These are phyloP conservation scores for Trichosporon inkin DNA, from an alignment of 1,284 basidiomycete species.

Conservation along the genomic window DNA sequence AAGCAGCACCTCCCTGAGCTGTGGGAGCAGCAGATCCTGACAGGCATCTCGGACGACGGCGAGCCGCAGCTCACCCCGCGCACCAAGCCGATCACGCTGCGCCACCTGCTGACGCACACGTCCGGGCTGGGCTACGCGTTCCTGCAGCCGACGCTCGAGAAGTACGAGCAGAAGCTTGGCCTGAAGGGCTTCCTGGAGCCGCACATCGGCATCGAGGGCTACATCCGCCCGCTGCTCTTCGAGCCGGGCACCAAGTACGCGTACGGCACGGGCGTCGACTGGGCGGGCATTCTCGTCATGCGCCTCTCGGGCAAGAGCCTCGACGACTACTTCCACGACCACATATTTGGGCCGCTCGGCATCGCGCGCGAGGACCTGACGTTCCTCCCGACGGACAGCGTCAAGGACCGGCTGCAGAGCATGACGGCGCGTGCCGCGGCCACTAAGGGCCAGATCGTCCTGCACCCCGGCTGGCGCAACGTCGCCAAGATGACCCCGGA, in stretches of 20 bases:
- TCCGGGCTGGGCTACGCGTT: conserved; percentile 22
- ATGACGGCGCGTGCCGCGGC: conserved; percentile 19
- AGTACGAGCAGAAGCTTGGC: conserved; percentile 7
- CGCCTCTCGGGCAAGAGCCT: conserved; percentile 36
- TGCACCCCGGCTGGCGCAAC: conserved; percentile 29
- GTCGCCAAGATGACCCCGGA: conserved; percentile 21
- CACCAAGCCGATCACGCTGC: conserved; percentile 34
- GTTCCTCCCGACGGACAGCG: conserved; percentile 33
- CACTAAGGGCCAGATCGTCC: conserved; percentile 18
- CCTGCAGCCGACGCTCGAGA: conserved; percentile 1
- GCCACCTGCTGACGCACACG: conserved; percentile 40
- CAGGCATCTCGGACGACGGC: conserved; percentile 32
- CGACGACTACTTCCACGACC: conserved; percentile 37
- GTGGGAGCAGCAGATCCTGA: conserved; percentile 27
- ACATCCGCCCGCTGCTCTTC: conserved; percentile 29
- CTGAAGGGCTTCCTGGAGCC: conserved; percentile 15
- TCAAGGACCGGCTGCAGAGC: conserved; percentile 21
- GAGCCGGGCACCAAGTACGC: conserved; percentile 37
- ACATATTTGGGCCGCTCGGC: conserved; percentile 40
- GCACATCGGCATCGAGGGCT: conserved; percentile 15
- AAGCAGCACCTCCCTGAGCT: conserved; percentile 37
- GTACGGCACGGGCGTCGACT: conserved; percentile 43
- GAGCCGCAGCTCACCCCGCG: conserved; percentile 27
- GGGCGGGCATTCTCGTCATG: conserved; percentile 38
- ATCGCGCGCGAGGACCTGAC: conserved; percentile 25